Base-by-base conservation (phyloP, 75 land plant genomes). In the Pinus taeda region DNA sequence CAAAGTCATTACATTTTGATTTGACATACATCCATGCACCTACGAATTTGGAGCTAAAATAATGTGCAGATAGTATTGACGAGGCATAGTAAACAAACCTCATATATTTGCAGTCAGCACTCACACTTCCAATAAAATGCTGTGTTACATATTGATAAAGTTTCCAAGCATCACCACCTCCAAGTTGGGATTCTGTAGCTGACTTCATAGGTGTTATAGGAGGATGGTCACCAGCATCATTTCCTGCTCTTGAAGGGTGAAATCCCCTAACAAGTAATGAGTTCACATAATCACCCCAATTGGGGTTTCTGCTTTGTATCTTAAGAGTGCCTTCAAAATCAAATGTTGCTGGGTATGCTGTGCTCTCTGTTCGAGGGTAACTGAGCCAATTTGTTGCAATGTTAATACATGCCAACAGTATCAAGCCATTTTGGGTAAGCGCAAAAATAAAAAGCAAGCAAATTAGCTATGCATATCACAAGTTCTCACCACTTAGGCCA, bases 301-400 rank as follows among this genome's bases (percentile, higher is more conserved):
- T 45, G 29, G 99, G 90, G 81, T 92, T 90, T 67, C 76, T 87
- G 42, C 75, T 37, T 60, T 79, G 98, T 4, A 75, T 39, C 13
- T 61, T 74, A 36, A 96, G 86, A 62, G 93, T 84, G 55, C 85
- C 87, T 78, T 77, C 79, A 61, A 94, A 88, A 77, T 96, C 99
- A 85, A 92, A 96, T 73, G 95, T 92, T 74, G 90, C 70, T 80
- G 99, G 98, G 73, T 96, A 96, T 1, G 99, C 95, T 57, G 99
- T 92, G 72, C 97, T 94, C 74, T 96, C 99, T 36, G 99, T 96
- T 2, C 99, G 99, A 45, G 99, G 99, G 84, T 96, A 96, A 67
- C 99, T 96, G 88, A 49, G 55, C 11, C 55, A 49, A 49, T 49
- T 49, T 49, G 55, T 49, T 9, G 11, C 9, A 9, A 69, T n/a